These are phyloP conservation scores for Astathelohania contejeani DNA, from an alignment of 371 early-diverging fungal species.

Conservation along the genomic window DNA sequence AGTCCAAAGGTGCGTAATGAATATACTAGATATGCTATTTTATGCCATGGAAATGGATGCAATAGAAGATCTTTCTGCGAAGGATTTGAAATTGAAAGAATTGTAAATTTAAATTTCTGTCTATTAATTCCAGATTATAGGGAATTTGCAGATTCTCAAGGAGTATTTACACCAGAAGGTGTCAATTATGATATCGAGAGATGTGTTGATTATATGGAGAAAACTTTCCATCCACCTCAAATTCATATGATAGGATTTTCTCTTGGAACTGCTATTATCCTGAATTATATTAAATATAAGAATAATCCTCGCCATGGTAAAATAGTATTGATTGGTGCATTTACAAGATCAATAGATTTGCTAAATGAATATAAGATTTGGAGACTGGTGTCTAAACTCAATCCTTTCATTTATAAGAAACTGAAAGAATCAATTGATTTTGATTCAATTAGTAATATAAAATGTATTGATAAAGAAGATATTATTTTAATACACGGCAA, in stretches of 20 bases:
- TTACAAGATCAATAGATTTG: conserved; percentile 17
- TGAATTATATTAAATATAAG: conserved; percentile 29
- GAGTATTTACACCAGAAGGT: conserved; percentile 15
- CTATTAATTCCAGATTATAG: conserved; percentile 41
- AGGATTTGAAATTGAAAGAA: conserved; percentile 9
- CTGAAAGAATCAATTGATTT: conserved; percentile 23
- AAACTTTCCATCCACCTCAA: conserved; percentile 7
- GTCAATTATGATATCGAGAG: conserved; percentile 34
- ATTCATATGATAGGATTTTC: conserved; percentile 37
- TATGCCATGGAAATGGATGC: conserved; percentile 29
- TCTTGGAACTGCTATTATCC: conserved; percentile 41
- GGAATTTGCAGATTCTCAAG: conserved; percentile 47
- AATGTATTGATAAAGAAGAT: conserved; percentile 9
- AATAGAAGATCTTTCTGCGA: conserved; percentile 7
- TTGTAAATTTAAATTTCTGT: conserved; percentile 14
- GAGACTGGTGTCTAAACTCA: conserved; percentile 8
- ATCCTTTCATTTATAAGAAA: conserved; percentile 16
- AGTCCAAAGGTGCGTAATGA: conserved; percentile 5
- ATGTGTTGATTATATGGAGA: conserved; percentile 22
- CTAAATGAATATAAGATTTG: conserved; percentile 20
- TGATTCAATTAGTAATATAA: conserved; percentile 32
- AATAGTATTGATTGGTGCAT: conserved; percentile 22
- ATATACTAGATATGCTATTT: conserved; percentile 10
- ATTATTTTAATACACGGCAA: conserved; percentile 28
- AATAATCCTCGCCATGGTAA: background rate